Conservation (phyloP, 129 eudicot genomes). For the Heracleum sosnowskyi region DNA sequence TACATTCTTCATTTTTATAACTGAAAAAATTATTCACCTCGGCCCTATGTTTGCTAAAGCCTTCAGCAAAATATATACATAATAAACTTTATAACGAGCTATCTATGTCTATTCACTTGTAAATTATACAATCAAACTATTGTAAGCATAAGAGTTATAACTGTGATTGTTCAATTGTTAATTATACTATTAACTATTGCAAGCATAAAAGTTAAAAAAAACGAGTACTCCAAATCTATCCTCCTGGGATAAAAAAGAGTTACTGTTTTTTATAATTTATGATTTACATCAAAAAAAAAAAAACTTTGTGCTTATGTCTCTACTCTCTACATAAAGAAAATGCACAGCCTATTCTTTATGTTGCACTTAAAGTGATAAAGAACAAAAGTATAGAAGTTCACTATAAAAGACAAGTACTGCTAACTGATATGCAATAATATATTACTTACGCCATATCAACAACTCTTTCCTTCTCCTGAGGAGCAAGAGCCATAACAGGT, state of each 20-base stretch:
- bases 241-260: not conserved
- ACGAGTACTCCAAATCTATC: not conserved
- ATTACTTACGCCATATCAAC: slow-evolving; percentile 92
- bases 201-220: not conserved
- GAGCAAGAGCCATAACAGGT: slow-evolving; percentile 98
- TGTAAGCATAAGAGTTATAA: not conserved
- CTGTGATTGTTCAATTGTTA: no score
- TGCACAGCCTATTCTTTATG: not conserved
- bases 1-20: no score
- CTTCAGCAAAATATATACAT: not conserved
- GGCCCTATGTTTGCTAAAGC: not conserved
- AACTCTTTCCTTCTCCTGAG: slow-evolving; percentile 79
- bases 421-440: not conserved
- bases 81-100: not conserved
- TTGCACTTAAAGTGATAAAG: not conserved
- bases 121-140: not conserved
- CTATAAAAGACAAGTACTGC: not conserved
- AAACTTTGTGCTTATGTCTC: not conserved
- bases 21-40: not conserved
- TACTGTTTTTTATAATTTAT: not conserved
- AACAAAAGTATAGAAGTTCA: not conserved
- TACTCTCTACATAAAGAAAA: not conserved
- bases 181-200: no score
- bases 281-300: not conserved
- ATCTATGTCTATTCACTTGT: not conserved